Evolutionary conservation across 192 early-diverging fungal genomes (phyloP).

Genomic region (Spizellomyces sp.): DNA sequence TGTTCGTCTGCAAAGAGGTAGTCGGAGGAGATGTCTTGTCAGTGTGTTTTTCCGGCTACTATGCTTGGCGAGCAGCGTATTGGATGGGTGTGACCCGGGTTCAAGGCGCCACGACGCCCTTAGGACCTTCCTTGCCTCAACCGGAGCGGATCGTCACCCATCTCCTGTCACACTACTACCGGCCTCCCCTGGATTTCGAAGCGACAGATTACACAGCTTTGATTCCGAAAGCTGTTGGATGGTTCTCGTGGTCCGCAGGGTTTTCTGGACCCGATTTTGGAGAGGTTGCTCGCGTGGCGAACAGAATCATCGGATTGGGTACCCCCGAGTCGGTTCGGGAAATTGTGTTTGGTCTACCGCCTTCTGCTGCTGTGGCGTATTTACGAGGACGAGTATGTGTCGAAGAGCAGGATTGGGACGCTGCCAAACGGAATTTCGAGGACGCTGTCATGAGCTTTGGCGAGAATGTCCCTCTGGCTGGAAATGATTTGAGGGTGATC

Average conservation of each 20-base stretch:
- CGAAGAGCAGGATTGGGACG: slow-evolving; percentile 21
- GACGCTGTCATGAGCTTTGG: slow-evolving; percentile 12
- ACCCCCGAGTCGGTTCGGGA: slow-evolving; percentile 16
- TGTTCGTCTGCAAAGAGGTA: not conserved
- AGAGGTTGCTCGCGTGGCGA: not conserved
- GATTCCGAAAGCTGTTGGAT: not conserved
- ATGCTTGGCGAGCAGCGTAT: not conserved
- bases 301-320: slow-evolving; percentile 17
- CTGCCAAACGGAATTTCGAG: slow-evolving; percentile 23
- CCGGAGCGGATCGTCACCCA: not conserved
- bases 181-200: not conserved
- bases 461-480: slow-evolving; percentile 8
- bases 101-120: not conserved
- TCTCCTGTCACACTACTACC: not conserved
- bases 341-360: slow-evolving; percentile 23
- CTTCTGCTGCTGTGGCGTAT: slow-evolving; percentile 26
- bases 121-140: not conserved
- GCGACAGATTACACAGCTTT: not conserved
- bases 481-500: slow-evolving; percentile 21
- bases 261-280: not conserved
- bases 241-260: not conserved
- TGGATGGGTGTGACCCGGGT: not conserved
- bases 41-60: not conserved
- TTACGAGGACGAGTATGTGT: slow-evolving; percentile 28
- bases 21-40: not conserved